Evolutionary conservation across 441 rosid species (phyloP), one percentile per base, ranked within the genome.

Genomic region (Gossypium davidsonii): DNA sequence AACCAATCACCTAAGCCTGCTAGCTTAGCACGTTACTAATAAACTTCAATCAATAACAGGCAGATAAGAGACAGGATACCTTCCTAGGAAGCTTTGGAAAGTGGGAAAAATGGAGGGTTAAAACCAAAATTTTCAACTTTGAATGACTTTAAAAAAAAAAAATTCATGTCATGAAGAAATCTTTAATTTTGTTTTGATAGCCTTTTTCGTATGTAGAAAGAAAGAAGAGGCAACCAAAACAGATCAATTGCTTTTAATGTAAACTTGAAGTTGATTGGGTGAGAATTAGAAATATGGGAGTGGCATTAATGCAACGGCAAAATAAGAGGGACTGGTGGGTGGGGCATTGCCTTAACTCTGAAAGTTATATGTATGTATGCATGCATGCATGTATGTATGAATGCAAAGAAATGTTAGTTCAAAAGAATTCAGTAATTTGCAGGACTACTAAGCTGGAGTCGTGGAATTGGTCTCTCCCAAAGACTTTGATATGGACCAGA

Each of bases 241-340:
- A 21, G 18, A 12, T 44, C 5, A 12, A 44, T 46, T 14, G 56
- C 39, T 48, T 48, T 67, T 6, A 71, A 71, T 74, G 80, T 34
- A 56, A 73, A 73, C 61, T 51, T 68, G 55, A 67, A 14, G 74
- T 26, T 18, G 76, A 63, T 48, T 74, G 65, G 82, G 58, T 80
- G 74, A 76, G 70, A 77, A 75, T 8, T 9, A 6, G 2, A 53
- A 53, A 0, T 53, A 0, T 53, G 18, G 23, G 23, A 18, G 10
- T 53, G 23, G 11, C 23, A 53, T 23, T 58, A 58, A 58, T 58
- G 9, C 62, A 58, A 12, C 62, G 17, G 62, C 34, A 23, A 58
- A 58, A 58, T 1, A 2, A 58, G 31, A n/a, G 28, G 15, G 15
- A 57, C 14, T 4, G 61, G 61, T 21, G 28, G 14, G 34, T n/a